Percentiles rank a stretch among this genome's conserved stretches.
Conservation (phyloP, 2,329 filamentous ascomycete species). For the Phaeosphaeria sp. region DNA sequence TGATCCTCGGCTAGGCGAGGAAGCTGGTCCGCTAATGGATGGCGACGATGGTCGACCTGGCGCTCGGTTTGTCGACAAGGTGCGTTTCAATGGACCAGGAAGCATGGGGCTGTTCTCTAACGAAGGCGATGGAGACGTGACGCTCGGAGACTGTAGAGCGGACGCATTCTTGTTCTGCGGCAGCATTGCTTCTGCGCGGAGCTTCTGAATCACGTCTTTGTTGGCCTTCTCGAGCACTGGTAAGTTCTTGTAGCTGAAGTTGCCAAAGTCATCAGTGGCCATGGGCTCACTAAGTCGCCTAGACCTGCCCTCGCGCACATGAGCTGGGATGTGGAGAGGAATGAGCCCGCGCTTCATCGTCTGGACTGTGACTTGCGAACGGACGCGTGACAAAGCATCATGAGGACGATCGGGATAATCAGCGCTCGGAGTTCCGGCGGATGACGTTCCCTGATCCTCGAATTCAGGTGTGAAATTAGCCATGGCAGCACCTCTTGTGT, state of each 20-base stretch:
- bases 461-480: slow-evolving; percentile 94
- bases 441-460: slow-evolving; percentile 83
- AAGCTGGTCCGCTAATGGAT: slow-evolving; percentile 79
- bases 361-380: slow-evolving; percentile 80
- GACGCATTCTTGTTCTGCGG: slow-evolving; percentile 60
- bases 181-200: slow-evolving; percentile 88
- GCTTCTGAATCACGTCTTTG: slow-evolving; percentile 97
- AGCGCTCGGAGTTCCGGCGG: slow-evolving; percentile 69
- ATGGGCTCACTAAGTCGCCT: slow-evolving; percentile 90
- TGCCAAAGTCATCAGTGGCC: slow-evolving; percentile 89
- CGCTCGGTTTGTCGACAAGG: slow-evolving; percentile 81
- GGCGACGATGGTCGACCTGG: slow-evolving; percentile 79
- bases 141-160: slow-evolving; percentile 50
- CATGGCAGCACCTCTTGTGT: slow-evolving; percentile 86
- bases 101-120: slow-evolving; percentile 88
- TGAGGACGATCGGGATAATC: slow-evolving; percentile 91
- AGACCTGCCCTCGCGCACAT: slow-evolving; percentile 89
- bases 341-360: slow-evolving; percentile 90
- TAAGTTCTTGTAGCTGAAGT: slow-evolving; percentile 95
- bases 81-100: slow-evolving; percentile 79
- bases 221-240: slow-evolving; percentile 97
- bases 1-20: slow-evolving; percentile 86
- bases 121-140: slow-evolving; percentile 64
- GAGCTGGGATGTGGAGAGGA: slow-evolving; percentile 94
- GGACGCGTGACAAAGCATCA: slow-evolving; percentile 88